Evolutionary conservation across 2,329 filamentous ascomycete genomes (phyloP).

Genomic region (Phaeosphaeriaceae sp.): DNA sequence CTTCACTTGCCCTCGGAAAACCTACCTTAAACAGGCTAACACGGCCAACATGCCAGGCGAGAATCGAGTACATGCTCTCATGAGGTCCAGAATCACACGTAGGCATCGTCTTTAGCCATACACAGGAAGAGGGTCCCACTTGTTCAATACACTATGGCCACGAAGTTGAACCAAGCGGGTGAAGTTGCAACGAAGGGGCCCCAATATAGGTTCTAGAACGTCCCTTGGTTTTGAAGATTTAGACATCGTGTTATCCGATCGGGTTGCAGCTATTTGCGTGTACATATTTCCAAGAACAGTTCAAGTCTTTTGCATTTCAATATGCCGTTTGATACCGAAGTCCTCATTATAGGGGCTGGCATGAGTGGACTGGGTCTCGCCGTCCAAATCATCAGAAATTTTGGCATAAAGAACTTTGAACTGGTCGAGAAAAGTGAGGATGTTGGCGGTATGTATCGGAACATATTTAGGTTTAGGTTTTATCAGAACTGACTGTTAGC

Average conservation of each 20-base stretch:
- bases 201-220: too few relatives aligned
- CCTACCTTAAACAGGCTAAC: constrained; percentile 13
- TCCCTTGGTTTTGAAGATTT: too few relatives aligned
- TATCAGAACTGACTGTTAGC: too few relatives aligned
- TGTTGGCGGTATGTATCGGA: constrained; percentile 28
- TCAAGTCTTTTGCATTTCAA: not conserved
- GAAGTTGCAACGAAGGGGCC: too few relatives aligned
- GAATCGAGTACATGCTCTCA: constrained; percentile 7
- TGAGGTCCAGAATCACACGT: not conserved
- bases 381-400: constrained; percentile 52
- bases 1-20: constrained; percentile 23
- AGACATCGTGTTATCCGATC: not conserved
- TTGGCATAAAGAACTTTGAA: constrained; percentile 48
- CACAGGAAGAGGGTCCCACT: not conserved
- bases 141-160: not conserved
- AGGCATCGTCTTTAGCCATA: too few relatives aligned
- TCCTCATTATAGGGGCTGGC: constrained; percentile 60
- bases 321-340: constrained; percentile 52
- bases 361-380: constrained; percentile 56
- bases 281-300: not conserved
- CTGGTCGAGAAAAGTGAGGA: constrained; percentile 54
- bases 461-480: too few relatives aligned
- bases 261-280: not conserved
- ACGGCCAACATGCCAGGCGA: not conserved
- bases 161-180: too few relatives aligned